These are phyloP conservation scores for Pugionium cornutum DNA, from an alignment of 345 rosid genomes.

Conservation along the genomic window DNA sequence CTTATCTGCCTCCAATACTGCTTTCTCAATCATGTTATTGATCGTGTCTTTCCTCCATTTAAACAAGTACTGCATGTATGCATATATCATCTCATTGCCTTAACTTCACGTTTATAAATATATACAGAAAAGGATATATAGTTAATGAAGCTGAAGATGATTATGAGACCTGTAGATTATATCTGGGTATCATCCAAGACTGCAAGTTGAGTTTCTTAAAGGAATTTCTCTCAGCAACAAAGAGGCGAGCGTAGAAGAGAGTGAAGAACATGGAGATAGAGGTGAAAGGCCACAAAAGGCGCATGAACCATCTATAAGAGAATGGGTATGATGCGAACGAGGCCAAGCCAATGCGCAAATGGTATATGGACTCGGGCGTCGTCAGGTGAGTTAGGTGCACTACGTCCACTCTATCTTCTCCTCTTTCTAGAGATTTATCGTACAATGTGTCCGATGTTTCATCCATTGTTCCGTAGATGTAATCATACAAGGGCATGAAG, in stretches of 20 bases:
- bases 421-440: slow-evolving; percentile 44
- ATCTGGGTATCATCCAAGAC: slow-evolving; percentile 74
- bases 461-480: slow-evolving; percentile 55
- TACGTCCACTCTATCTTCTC: slow-evolving; percentile 58
- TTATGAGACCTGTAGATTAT: slow-evolving; percentile 52
- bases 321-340: slow-evolving; percentile 58
- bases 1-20: slow-evolving; percentile 45
- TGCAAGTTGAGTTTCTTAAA: slow-evolving; percentile 53
- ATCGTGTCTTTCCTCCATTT: slow-evolving; percentile 43
- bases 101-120: neutral
- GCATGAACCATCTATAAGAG: slow-evolving; percentile 46
- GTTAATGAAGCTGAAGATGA: neutral
- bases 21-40: slow-evolving; percentile 47
- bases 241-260: slow-evolving; percentile 50
- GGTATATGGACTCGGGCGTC: slow-evolving; percentile 63
- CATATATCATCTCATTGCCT: slow-evolving; percentile 12
- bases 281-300: slow-evolving; percentile 66
- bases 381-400: slow-evolving; percentile 69
- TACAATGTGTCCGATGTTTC: slow-evolving; percentile 39
- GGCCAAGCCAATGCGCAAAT: slow-evolving; percentile 58
- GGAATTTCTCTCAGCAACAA: slow-evolving; percentile 57
- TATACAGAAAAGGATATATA: neutral
- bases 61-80: slow-evolving; percentile 40
- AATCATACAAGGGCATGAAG: slow-evolving; percentile 69
- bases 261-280: slow-evolving; percentile 46